Evolutionary conservation across 1,139 yeast genomes (phyloP).

Genomic region (Maudiozyma humilis): DNA sequence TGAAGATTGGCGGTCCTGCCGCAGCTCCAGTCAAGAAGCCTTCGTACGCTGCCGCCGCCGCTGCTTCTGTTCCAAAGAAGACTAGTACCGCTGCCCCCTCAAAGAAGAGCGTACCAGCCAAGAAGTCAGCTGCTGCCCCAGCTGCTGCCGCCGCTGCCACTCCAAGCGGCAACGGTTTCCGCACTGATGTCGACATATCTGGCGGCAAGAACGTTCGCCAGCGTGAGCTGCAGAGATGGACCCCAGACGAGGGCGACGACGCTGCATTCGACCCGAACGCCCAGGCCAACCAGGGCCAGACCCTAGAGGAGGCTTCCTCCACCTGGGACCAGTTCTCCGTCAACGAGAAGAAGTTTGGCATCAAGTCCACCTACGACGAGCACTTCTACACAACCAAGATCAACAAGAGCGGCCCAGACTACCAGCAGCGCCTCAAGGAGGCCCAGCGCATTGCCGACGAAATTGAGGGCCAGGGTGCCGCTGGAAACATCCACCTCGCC

Average conservation of each 20-base stretch:
- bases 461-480: conserved; percentile 56
- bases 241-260: conserved; percentile 49
- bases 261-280: conserved; percentile 13
- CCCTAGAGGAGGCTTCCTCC: conserved; percentile 40
- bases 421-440: conserved; percentile 49
- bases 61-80: too few species aligned
- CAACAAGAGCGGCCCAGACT: conserved; percentile 69
- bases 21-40: too few species aligned
- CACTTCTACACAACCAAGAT: conserved; percentile 81
- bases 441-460: conserved; percentile 81
- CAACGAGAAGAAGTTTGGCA: conserved; percentile 82
- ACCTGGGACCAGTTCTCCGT: conserved; percentile 92
- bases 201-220: conserved; percentile 40
- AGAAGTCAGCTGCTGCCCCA: conserved; percentile 3
- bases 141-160: conserved; percentile 3
- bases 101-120: background rate
- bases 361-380: conserved; percentile 81
- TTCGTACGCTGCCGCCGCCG: too few species aligned
- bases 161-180: conserved; percentile 37
- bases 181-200: conserved; percentile 81
- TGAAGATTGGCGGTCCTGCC: too few species aligned
- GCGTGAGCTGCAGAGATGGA: conserved; percentile 79
- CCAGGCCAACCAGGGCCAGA: conserved; percentile 29
- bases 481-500: conserved; percentile 71
- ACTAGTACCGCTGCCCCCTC: conserved; percentile 7